A percentile compares a stretch with the other conserved stretches of the same genome.
Conservation (phyloP, 78 protist genomes). For the Speleostelium caveatum region DNA sequence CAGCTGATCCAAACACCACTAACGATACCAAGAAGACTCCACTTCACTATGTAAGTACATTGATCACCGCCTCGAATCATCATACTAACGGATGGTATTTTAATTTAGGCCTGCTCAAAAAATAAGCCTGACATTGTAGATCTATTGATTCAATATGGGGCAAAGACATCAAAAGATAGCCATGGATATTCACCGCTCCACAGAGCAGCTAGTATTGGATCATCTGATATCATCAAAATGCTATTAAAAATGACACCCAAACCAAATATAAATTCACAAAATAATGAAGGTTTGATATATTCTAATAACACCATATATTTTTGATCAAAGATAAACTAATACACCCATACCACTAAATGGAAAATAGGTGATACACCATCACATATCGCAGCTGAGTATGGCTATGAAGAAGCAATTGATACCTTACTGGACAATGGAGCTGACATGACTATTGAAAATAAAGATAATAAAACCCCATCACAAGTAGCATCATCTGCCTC, state of each 20-base stretch:
- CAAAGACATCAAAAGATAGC: conserved; percentile 38
- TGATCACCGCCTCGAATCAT: background rate
- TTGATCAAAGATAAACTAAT: too few relatives aligned
- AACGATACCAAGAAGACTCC: conserved; percentile 63
- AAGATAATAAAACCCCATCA: conserved; percentile 39
- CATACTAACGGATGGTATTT: background rate
- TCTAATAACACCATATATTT: too few relatives aligned
- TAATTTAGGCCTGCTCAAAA: conserved; percentile 31
- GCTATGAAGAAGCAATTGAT: conserved; percentile 26
- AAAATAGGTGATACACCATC: conserved; percentile 59
- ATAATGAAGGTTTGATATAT: too few relatives aligned
- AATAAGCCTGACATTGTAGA: conserved; percentile 59
- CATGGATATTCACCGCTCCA: conserved; percentile 57
- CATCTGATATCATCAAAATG: conserved; percentile 6
- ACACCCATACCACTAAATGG: too few relatives aligned
- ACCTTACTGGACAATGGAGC: conserved; percentile 11
- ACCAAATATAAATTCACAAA: conserved; percentile 13
- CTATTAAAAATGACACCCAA: conserved; percentile 6
- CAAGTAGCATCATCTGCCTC: conserved; percentile 7
- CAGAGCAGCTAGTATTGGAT: conserved; percentile 47
- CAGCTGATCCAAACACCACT: conserved; percentile 29
- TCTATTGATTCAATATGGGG: conserved; percentile 28
- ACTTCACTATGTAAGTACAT: conserved; percentile 38
- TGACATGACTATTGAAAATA: conserved; percentile 54
- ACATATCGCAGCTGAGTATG: conserved; percentile 43